Evolutionary conservation across 331 rosid genomes (phyloP).

Genomic region (Malus hybrid): DNA sequence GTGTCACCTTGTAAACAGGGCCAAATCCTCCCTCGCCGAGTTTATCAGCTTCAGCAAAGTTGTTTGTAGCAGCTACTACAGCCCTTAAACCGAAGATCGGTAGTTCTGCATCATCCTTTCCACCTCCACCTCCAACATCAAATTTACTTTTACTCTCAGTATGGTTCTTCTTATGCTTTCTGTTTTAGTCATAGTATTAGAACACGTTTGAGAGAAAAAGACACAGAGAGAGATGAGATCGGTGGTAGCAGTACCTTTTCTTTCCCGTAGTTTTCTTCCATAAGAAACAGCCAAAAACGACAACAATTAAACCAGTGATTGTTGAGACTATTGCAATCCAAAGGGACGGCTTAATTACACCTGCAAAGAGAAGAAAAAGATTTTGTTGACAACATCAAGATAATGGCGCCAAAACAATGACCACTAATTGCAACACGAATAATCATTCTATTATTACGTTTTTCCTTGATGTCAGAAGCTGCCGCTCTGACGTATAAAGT

Average conservation of each 20-base stretch:
- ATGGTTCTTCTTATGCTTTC: no score
- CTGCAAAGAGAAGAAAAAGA: no score
- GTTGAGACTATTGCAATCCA: not conserved
- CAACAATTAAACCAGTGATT: not conserved
- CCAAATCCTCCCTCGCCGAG: constrained; percentile 29
- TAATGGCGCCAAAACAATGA: no score
- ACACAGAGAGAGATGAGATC: no score
- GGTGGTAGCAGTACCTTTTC: not conserved
- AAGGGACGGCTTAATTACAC: not conserved
- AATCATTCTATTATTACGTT: no score
- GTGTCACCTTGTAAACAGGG: constrained; percentile 21
- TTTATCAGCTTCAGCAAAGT: constrained; percentile 13
- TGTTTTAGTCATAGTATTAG: no score
- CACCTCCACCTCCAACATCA: not conserved
- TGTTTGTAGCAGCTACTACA: constrained; percentile 8
- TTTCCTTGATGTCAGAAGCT: constrained; percentile 22
- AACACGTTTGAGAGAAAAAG: no score
- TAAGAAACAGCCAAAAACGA: not conserved
- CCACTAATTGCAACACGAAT: no score
- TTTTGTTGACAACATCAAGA: no score
- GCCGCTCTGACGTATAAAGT: constrained; percentile 26
- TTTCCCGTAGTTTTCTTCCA: not conserved
- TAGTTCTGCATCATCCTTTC: not conserved
- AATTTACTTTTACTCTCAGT: no score
- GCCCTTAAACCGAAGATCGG: not conserved